Evolutionary conservation across 1,139 yeast species (phyloP), one percentile per base, ranked within the genome.

Genomic region (Magnusiomyces paraingens): DNA sequence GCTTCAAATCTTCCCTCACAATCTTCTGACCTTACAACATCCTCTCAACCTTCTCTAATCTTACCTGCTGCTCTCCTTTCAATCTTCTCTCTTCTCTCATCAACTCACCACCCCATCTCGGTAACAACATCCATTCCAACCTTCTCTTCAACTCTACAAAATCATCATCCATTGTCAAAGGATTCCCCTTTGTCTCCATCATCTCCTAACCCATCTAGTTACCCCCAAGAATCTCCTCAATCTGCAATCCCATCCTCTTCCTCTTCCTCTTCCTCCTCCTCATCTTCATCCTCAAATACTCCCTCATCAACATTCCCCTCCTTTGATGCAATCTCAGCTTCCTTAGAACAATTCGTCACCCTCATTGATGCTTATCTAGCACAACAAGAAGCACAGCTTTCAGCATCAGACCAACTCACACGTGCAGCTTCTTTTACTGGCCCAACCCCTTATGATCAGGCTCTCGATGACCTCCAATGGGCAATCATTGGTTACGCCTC

Each of bases 401-500:
- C 32, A 5, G 8, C 32, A 4, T 26, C 32, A 4, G 32, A 26
- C 8, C 8, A 26, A 26, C 32, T 26, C 32, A 38, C 41, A 5
- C 41, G 41, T 10, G 18, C 41, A 5, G 41, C 41, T 10, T 17
- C 18, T 10, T 38, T n/a, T 20, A 35, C 50, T 12, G 15, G 14
- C 40, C 40, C 22, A 21, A 36, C 32, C 35, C 32, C 29, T 35
- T 38, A 36, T 17, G 14, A 8, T 21, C 47, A 29, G 26, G 14
- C 47, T 11, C 6, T 46, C 14, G 49, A 46, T 32, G 51, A 49
- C 20, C 39, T 55, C 39, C 53, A 55, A 43, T 52, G 55, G 55
- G 54, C 55, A 20, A 52, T 55, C 21, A 49, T 55, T 14, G 57
- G 57, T 3, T 57, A 58, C 51, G 56, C 63, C 5, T 57, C 62